Percentiles rank a stretch among this genome's conserved stretches.
phyloP scores from a whole-genome alignment of 2,329 filamentous ascomycete species.

The Arthrinium puccinioides region DNA sequence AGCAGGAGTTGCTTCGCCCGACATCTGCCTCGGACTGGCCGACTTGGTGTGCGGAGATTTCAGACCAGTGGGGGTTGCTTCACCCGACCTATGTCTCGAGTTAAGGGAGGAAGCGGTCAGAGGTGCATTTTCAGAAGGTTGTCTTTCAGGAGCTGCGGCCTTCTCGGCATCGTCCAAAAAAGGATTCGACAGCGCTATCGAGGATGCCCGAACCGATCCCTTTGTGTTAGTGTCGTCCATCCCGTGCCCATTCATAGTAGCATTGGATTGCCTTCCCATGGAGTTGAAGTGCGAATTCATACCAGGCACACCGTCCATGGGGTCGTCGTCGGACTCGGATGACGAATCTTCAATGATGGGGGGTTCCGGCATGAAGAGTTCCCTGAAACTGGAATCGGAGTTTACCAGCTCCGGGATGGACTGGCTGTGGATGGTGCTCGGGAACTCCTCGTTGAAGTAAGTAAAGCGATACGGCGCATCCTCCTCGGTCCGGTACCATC shows the following conservation, averaged over 20 bases:
- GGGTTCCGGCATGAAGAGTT: slow-evolving; percentile 87
- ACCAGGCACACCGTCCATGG: slow-evolving; percentile 23
- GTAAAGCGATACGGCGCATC: slow-evolving; percentile 92
- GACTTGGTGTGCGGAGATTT: slow-evolving; percentile 9
- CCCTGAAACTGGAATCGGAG: slow-evolving; percentile 72
- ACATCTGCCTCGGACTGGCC: slow-evolving; percentile 9
- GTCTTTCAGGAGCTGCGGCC: too few relatives aligned
- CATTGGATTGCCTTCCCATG: slow-evolving; percentile 17
- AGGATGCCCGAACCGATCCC: neutral
- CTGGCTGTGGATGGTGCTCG: slow-evolving; percentile 92
- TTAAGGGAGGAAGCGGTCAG: slow-evolving; percentile 9
- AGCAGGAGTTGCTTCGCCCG: slow-evolving; percentile 5
- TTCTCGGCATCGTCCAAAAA: too few relatives aligned
- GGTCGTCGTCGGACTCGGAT: slow-evolving; percentile 57
- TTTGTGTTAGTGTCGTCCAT: neutral
- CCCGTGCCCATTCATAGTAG: slow-evolving; percentile 21
- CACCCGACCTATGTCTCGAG: slow-evolving; percentile 13
- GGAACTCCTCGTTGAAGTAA: slow-evolving; percentile 97
- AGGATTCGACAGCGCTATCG: neutral
- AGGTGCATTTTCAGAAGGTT: slow-evolving; percentile 10
- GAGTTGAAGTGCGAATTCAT: slow-evolving; percentile 7
- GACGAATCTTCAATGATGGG: slow-evolving; percentile 66
- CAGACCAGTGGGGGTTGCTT: slow-evolving; percentile 13
- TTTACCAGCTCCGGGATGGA: slow-evolving; percentile 90
- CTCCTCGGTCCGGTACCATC: slow-evolving; percentile 83